phyloP scores from a whole-genome alignment of 192 early-diverging fungal species.

The Kickxella alabastrina region DNA sequence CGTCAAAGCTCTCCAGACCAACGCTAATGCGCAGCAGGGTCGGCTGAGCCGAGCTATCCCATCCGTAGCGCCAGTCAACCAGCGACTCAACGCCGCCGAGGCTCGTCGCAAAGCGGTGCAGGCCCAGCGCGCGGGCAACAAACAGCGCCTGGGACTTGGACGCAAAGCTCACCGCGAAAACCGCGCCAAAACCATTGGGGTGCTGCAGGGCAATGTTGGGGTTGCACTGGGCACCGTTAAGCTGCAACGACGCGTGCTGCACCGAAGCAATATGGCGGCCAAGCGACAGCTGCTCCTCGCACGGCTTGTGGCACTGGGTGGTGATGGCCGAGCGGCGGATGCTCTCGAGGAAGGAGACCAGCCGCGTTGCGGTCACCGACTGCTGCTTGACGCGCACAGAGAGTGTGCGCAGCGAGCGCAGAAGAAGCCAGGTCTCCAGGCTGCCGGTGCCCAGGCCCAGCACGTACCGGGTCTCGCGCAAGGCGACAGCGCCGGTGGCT shows the following conservation, averaged over 20 bases:
- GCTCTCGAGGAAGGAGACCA: slow-evolving; percentile 54
- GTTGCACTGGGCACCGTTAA: slow-evolving; percentile 7
- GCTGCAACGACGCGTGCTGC: slow-evolving; percentile 38
- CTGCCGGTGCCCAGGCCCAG: slow-evolving; percentile 60
- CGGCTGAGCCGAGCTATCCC: slow-evolving; percentile 44
- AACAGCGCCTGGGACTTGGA: slow-evolving; percentile 50
- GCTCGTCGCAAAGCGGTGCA: slow-evolving; percentile 59
- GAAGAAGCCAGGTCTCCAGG: slow-evolving; percentile 63
- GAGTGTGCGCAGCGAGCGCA: slow-evolving; percentile 60
- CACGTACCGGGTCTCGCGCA: slow-evolving; percentile 49
- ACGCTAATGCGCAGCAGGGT: slow-evolving; percentile 60
- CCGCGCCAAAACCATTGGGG: slow-evolving; percentile 40
- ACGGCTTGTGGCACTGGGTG: slow-evolving; percentile 26
- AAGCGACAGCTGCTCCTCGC: slow-evolving; percentile 14
- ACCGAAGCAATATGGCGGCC: slow-evolving; percentile 26
- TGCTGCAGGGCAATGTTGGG: slow-evolving; percentile 36
- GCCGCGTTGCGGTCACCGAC: slow-evolving; percentile 50
- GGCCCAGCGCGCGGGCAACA: slow-evolving; percentile 37
- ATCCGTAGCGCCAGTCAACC: slow-evolving; percentile 61
- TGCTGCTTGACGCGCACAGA: slow-evolving; percentile 62
- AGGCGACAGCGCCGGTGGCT: slow-evolving; percentile 20
- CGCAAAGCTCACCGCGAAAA: slow-evolving; percentile 49
- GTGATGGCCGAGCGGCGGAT: slow-evolving; percentile 44
- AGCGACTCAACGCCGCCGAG: slow-evolving; percentile 65
- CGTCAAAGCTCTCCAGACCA: slow-evolving; percentile 64